phyloP scores from a whole-genome alignment of 2,329 filamentous ascomycete species.

The Parascedosporium putredinis region DNA sequence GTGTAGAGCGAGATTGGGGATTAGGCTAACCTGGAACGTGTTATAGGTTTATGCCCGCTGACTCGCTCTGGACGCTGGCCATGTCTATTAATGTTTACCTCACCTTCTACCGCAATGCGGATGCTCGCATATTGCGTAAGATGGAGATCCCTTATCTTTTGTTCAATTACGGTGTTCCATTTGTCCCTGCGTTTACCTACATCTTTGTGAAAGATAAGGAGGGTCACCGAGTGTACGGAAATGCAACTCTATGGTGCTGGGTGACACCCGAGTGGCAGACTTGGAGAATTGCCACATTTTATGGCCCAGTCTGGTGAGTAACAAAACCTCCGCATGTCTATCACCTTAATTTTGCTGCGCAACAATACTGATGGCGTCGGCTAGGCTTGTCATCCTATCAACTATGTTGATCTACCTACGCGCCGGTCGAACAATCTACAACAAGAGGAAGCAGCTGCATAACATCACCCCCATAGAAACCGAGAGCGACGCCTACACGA shows the following conservation, averaged over 20 bases:
- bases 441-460: slow-evolving; percentile 46
- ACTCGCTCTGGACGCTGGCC: slow-evolving; percentile 61
- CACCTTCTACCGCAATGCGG: slow-evolving; percentile 63
- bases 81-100: slow-evolving; percentile 75
- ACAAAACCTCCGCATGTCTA: slow-evolving; percentile 11
- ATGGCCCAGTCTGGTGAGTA: slow-evolving; percentile 47
- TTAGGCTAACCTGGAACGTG: neutral
- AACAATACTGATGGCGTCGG: neutral
- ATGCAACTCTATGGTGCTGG: slow-evolving; percentile 74
- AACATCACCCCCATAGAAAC: slow-evolving; percentile 30
- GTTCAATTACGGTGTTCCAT: slow-evolving; percentile 58
- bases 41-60: slow-evolving; percentile 61
- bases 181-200: slow-evolving; percentile 52
- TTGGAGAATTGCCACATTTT: slow-evolving; percentile 61
- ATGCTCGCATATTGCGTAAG: slow-evolving; percentile 46
- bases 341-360: slow-evolving; percentile 17
- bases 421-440: slow-evolving; percentile 51
- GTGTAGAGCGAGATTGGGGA: neutral
- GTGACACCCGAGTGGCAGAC: slow-evolving; percentile 51
- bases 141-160: slow-evolving; percentile 59
- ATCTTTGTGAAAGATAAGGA: slow-evolving; percentile 44
- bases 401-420: slow-evolving; percentile 23
- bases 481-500: slow-evolving; percentile 30
- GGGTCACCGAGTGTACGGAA: slow-evolving; percentile 51
- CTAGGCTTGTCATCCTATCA: slow-evolving; percentile 12